These are phyloP conservation scores for Leishmania gerbilli DNA, from an alignment of 208 protist genomes.

Conservation along the genomic window DNA sequence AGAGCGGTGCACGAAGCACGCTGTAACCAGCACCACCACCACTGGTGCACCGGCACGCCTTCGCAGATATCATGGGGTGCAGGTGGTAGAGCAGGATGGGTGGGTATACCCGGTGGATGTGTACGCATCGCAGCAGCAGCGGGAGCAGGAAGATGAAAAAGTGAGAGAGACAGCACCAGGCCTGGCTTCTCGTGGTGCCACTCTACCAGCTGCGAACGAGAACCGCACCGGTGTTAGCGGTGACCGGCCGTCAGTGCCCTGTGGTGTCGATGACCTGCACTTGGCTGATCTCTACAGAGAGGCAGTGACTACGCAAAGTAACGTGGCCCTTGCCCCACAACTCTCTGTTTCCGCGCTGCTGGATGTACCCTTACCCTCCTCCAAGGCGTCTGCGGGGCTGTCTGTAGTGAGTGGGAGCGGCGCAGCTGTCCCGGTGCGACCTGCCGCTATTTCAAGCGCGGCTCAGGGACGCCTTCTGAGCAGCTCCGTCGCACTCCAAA, in stretches of 20 bases:
- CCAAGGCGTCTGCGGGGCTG: background rate
- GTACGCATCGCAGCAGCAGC: conserved; percentile 16
- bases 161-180: background rate
- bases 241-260: background rate
- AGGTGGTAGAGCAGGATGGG: conserved; percentile 60
- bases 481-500: background rate
- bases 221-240: background rate
- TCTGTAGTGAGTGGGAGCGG: conserved; percentile 10
- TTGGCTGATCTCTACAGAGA: conserved; percentile 10
- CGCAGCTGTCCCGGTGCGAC: conserved; percentile 3
- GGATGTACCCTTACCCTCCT: background rate
- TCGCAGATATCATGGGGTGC: conserved; percentile 16
- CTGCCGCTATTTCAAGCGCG: background rate
- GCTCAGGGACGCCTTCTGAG: background rate
- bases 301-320: background rate
- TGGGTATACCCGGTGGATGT: conserved; percentile 65
- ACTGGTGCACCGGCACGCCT: background rate
- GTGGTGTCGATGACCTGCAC: conserved; percentile 1
- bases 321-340: background rate
- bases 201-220: background rate
- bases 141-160: too few species aligned
- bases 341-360: background rate
- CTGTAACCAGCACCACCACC: background rate
- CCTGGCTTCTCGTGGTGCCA: background rate
- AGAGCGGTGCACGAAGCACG: background rate